Base-by-base conservation (phyloP, 768 basidiomycete species). In the Auriscalpium orientale region DNA sequence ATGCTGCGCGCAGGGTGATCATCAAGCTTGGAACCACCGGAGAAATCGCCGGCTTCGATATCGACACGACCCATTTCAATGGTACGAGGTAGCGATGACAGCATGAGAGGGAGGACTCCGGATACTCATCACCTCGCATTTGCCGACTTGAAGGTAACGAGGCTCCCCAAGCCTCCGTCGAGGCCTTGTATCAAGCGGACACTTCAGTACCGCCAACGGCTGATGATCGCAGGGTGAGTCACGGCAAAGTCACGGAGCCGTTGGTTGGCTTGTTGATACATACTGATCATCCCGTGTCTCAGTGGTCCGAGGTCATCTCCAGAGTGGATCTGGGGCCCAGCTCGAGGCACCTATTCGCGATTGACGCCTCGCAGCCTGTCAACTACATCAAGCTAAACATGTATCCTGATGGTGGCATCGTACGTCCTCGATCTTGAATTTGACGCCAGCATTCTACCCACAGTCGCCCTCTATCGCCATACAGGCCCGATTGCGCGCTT, bases 351-450 rank as follows among this genome's bases (percentile, higher is more conserved):
- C 76, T 98, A 36, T 98, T 98, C 78, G 80, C 80, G 57, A 77
- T 94, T 44, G 66, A 82, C 15, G 66, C 74, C 12, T 80, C 81
- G 0, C 55, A 67, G 2, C 66, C 70, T 12, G 76, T 79, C 55
- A 95, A 86, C 59, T 89, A 87, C 69, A 84, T 99, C 56, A 97
- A 91, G 70, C 82, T 99, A 21, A 85, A 87, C 62, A 94, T 95
- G 82, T 92, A 93, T 71, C 97, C 97, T 3, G 97, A 99, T 65
- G 97, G 97, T 43, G 97, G 97, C 3, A 93, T 98, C 67, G 94
- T 93, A 66, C 73, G 87, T 33, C 48, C 48, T 55, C 51, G 21
- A 34, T 35, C 37, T 50, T 15, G 34, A 52, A 52, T 51, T 54
- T 67, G 40, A 46, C 36, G n/a, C 34, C 20, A n/a, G 49, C 33